Evolutionary conservation across 2,329 filamentous ascomycete genomes (phyloP).

Genomic region (Monosporascus sp.): DNA sequence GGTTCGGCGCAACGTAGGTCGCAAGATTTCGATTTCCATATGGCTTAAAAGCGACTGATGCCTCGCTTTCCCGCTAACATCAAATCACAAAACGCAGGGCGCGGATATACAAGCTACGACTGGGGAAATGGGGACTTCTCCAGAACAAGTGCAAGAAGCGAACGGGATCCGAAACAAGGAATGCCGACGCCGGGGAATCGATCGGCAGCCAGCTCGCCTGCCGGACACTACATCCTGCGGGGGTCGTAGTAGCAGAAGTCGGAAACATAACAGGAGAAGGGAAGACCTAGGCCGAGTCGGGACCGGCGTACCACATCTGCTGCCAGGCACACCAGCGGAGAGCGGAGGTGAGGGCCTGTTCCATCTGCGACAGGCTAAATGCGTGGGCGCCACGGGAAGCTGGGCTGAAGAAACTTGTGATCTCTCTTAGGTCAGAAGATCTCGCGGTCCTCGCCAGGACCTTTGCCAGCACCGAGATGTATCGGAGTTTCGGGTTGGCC

Average conservation of each 20-base stretch:
- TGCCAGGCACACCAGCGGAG: not conserved
- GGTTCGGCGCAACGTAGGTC: constrained; percentile 5
- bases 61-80: too few relatives aligned
- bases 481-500: constrained; percentile 3
- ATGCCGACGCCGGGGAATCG: not conserved
- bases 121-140: constrained; percentile 4
- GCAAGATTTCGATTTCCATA: too few relatives aligned
- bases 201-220: too few relatives aligned
- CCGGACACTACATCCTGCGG: too few relatives aligned
- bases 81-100: not conserved
- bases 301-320: not conserved
- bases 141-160: constrained; percentile 4
- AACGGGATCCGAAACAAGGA: not conserved
- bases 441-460: not conserved
- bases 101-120: constrained; percentile 4
- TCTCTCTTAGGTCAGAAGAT: not conserved
- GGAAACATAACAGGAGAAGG: not conserved
- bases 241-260: not conserved
- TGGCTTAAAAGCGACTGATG: too few relatives aligned
- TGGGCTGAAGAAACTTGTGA: not conserved
- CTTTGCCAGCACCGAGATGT: constrained; percentile 1
- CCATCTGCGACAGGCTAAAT: not conserved
- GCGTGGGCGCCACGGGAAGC: not conserved
- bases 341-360: not conserved
- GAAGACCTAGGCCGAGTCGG: not conserved